Evolutionary conservation across 1,139 yeast genomes (phyloP).

Genomic region (Pichia norvegensis): DNA sequence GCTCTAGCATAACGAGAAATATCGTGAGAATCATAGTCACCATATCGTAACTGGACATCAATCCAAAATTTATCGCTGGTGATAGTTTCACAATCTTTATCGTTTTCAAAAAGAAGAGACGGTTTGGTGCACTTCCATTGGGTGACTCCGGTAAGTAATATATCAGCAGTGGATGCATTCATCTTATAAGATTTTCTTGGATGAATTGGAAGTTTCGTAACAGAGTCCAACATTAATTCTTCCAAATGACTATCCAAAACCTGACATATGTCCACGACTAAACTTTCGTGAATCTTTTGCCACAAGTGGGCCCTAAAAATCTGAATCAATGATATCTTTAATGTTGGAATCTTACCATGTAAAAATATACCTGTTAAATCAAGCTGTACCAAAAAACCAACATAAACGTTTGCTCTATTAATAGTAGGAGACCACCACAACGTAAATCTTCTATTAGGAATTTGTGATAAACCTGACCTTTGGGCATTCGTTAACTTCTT

Average conservation of each 20-base stretch:
- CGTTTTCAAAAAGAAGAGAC: conserved; percentile 59
- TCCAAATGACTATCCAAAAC: conserved; percentile 85
- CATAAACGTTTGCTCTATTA: conserved; percentile 95
- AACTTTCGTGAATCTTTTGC: conserved; percentile 97
- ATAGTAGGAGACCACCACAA: conserved; percentile 99
- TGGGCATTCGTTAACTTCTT: conserved; percentile 96
- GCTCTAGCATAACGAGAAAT: conserved; percentile 91
- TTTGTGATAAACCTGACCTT: conserved; percentile 92
- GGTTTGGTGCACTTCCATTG: conserved; percentile 86
- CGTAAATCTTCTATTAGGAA: conserved; percentile 94
- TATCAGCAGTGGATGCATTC: conserved; percentile 94
- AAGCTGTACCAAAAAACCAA: conserved; percentile 91
- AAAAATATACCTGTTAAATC: conserved; percentile 94
- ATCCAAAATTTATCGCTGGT: conserved; percentile 81
- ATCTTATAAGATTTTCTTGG: conserved; percentile 96
- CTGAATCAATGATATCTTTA: conserved; percentile 91
- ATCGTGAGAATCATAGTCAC: conserved; percentile 97
- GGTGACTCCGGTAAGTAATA: conserved; percentile 65
- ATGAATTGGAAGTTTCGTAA: conserved; percentile 87
- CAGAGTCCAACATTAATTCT: conserved; percentile 73
- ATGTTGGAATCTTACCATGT: conserved; percentile 96
- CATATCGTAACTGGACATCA: conserved; percentile 90
- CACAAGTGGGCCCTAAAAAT: conserved; percentile 96
- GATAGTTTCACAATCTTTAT: conserved; percentile 43
- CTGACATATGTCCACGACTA: conserved; percentile 89